Base-by-base conservation (phyloP, 2,329 filamentous ascomycete species). In the Macroventuria anomochaeta region DNA sequence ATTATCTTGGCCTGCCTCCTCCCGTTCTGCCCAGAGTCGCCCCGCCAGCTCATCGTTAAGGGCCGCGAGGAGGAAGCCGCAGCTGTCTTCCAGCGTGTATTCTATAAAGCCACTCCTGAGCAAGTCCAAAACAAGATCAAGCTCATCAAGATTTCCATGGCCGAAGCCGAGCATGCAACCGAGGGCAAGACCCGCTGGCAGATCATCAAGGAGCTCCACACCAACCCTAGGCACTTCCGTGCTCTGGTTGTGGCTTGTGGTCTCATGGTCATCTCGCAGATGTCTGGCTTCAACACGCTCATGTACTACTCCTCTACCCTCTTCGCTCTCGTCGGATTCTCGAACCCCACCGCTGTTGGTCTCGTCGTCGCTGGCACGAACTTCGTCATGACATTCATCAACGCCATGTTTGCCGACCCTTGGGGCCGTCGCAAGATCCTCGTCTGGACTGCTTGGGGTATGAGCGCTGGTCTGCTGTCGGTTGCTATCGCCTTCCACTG, bases 241-340 rank as follows among this genome's bases (percentile, higher is more conserved):
- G 78, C 79, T 11, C 67, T 81, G 12, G 63, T 80, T 32, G 69
- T 73, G 34, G 80, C 78, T 2, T 82, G 80, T 48, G 76, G 78
- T n/a, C 62, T 82, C n/a, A 82, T 82, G 79, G 80, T 78, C 15
- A 78, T 82, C 34, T 77, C 74, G 12, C 81, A 83, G 46, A 62
- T 80, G n/a, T 71, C 72, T 2, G 78, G 78, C 2, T 80, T 80
- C 67, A 80, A 80, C 57, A 73, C 70, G 5, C 65, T 80, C 5
- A 77, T 77, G 75, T 79, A 79, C 66, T 79, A 79, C 49, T 73
- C 70, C 2, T 67, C 75, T 0, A 79, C 75, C 0, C 65, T 80
- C 2, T 80, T 80, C 54, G 69, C 72, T 1, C 75, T 82, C 3
- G 79, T 82, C 21, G 79, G 80, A 1, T 82, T 83, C 63, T 65